A percentile compares a stretch with the other conserved stretches of the same genome.
These are phyloP conservation scores for Neurospora crassa DNA, from an alignment of 2,329 filamentous ascomycete genomes.

Conservation along the genomic window DNA sequence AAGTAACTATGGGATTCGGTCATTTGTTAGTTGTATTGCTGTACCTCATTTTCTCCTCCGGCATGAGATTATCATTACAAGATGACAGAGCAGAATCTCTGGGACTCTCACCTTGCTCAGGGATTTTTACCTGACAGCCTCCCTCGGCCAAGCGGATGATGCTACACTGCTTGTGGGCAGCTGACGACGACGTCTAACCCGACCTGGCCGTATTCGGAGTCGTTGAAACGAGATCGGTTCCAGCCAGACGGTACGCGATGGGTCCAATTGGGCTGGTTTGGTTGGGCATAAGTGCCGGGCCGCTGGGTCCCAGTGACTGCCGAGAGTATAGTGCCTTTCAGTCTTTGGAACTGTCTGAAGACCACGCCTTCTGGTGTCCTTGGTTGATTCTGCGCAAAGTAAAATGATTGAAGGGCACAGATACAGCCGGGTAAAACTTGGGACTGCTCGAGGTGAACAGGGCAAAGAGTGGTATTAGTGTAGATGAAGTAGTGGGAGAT, in stretches of 20 bases:
- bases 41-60: background rate
- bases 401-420: background rate
- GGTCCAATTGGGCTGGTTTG: background rate
- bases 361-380: background rate
- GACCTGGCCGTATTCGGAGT: background rate
- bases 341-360: background rate
- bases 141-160: background rate
- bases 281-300: background rate
- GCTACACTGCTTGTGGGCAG: background rate
- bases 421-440: background rate
- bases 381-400: background rate
- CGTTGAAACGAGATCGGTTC: background rate
- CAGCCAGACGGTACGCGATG: background rate
- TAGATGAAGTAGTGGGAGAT: background rate
- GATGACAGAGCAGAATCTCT: background rate
- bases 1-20: background rate
- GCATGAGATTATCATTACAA: background rate
- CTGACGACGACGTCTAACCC: background rate
- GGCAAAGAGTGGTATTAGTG: background rate
- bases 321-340: background rate
- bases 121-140: background rate
- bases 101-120: background rate
- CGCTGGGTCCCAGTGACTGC: background rate
- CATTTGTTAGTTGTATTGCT: background rate
- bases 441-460: background rate